Base-by-base conservation (phyloP, 306 rosid species). In the Castanopsis chinensis region DNA sequence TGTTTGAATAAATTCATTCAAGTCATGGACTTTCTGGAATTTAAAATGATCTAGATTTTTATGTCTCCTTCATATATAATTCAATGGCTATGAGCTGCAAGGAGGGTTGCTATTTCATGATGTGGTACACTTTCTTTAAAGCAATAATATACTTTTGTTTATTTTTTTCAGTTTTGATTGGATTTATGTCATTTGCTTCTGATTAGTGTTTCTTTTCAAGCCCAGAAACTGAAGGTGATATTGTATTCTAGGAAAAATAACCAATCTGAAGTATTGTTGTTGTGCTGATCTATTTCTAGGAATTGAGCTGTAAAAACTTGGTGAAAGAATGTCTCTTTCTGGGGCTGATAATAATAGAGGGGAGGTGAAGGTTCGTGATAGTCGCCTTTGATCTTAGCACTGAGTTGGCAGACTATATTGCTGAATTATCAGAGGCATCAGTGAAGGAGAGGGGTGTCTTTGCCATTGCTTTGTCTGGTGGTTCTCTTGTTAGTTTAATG, bases 401-500 rank as follows among this genome's bases (percentile, higher is more conserved):
- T 65, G 93, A 88, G 87, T 88, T 96, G 91, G 98, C 94, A 55
- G 92, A 91, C 81, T 91, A 91, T 81, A 85, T 96, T 87, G 96
- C 97, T 19, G 97, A 91, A 68, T 69, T 93, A 76, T 90, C 99
- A 7, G 98, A 96, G 80, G 89, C 86, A 13, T 87, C 97, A 53
- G 98, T 96, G 91, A 89, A 96, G 88, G 98, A 91, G 84, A 85
- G 94, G 21, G 99, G 98, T 33, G 88, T 81, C 33, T 96, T 96
- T 89, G 79, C 99, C 55, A 69, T 96, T 73, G 99, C 94, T 79
- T 83, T 96, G 83, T 91, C 99, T 82, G 99, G 99, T 93, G 99
- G 99, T 88, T 96, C 99, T 87, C 98, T 93, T 80, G 88, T 96
- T 91, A 89, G 88, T 85, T 90, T 96, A 87, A 82, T 96, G 97